phyloP scores from a whole-genome alignment of 192 early-diverging fungal genomes.

The Allomyces javanicus region DNA sequence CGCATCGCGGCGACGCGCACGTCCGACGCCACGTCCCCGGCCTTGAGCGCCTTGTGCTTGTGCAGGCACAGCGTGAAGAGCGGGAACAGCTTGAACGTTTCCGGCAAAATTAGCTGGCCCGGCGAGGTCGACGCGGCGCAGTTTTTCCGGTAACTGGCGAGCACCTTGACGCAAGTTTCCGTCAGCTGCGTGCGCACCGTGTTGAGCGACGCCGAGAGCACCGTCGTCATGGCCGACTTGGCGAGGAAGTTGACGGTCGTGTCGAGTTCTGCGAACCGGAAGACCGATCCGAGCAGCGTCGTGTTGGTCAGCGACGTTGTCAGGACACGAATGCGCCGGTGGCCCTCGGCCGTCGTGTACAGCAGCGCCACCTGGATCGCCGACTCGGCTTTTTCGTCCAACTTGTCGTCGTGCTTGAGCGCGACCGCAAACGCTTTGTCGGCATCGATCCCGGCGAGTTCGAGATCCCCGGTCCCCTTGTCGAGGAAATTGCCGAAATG shows the following conservation, averaged over 20 bases:
- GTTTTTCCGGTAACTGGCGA: constrained; percentile 77
- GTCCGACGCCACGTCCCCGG: constrained; percentile 59
- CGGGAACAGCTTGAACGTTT: constrained; percentile 84
- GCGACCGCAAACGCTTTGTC: constrained; percentile 62
- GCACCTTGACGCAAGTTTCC: constrained; percentile 68
- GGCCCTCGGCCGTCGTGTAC: constrained; percentile 76
- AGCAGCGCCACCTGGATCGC: constrained; percentile 83
- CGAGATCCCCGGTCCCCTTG: constrained; percentile 78
- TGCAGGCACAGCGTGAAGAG: constrained; percentile 65
- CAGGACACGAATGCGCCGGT: constrained; percentile 80
- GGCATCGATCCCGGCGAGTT: constrained; percentile 72
- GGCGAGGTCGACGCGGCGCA: constrained; percentile 71
- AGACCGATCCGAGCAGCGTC: constrained; percentile 52
- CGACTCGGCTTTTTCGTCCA: constrained; percentile 63
- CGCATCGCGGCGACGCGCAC: constrained; percentile 60
- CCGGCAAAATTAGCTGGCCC: constrained; percentile 88
- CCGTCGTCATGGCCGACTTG: constrained; percentile 60
- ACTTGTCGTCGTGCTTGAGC: constrained; percentile 70
- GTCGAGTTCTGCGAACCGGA: constrained; percentile 80
- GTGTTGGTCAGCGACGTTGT: constrained; percentile 65
- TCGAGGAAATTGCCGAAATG: constrained; percentile 89
- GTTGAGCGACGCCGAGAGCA: constrained; percentile 45
- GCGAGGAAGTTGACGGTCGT: constrained; percentile 68
- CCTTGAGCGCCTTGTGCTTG: constrained; percentile 64
- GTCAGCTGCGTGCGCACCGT: constrained; percentile 61